Evolutionary conservation across 2,329 filamentous ascomycete genomes (phyloP), one percentile per base, ranked within the genome.

Genomic region (Dactylonectria estremocensis): DNA sequence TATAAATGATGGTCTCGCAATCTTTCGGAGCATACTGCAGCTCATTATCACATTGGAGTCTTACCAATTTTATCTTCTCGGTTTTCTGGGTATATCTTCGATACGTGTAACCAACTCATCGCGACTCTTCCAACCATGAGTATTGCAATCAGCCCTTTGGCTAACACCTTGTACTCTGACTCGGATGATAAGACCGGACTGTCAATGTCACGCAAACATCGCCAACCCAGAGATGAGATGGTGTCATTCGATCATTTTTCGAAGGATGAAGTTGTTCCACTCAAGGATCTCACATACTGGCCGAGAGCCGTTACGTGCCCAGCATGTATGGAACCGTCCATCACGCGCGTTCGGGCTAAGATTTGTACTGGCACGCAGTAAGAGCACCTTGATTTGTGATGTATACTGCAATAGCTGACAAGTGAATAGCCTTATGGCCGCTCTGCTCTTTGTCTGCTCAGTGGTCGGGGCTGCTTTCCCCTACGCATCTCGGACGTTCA

Each of bases 341-440:
- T 75, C 9, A 75, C 73, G 0, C 62, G 73, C 1, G 55, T 75
- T 35, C 65, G 74, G 3, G 59, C 66, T 43, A 75, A 76, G 31
- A n/a, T 74, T 9, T 73, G 67, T 46, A 64, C 59, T 3, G 73
- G 72, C 0, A 75, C 73, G 4, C 73, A 75, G 73, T 76, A 24
- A 67, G 73, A 28, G 3, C 9, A 58, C 33, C 7, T 2, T 20
- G 22, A 6, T 5, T 18, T n/a, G 33, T 3, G 3, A 6, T n/a
- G 8, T n/a, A 5, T 5, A 16, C n/a, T 14, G n/a, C 8, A 28
- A 28, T 9, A 5, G 20, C 37, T 61, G 2, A 72, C 5, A 10
- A 5, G 13, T 5, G 9, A 1, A 1, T 8, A 75, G 73, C 10
- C 61, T 62, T 8, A 73, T 75, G 66, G 73, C 73, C n/a, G 69